Base-by-base conservation (phyloP, 1,284 basidiomycete species). In the Fomitopsis palustris region DNA sequence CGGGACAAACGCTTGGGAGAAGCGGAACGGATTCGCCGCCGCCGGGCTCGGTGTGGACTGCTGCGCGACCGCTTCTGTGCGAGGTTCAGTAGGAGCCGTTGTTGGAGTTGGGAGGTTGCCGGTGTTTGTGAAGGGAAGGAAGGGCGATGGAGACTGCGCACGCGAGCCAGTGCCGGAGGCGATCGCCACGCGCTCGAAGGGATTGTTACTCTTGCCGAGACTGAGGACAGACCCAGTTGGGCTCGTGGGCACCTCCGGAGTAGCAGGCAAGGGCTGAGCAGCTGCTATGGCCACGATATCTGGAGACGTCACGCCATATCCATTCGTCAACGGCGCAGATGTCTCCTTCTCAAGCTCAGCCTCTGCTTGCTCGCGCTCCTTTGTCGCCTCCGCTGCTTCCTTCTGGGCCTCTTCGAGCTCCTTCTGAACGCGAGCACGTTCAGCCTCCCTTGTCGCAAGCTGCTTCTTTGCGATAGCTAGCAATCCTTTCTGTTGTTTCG, bases 381-480 rank as follows among this genome's bases (percentile, higher is more conserved):
- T 78, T 39, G 80, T 79, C 6, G 80, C 75, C 23, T 78, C 74
- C 8, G 75, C 69, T 14, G 83, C 74, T 68, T 92, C 89, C 1
- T 73, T 75, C 51, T 80, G 74, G 0, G 84, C 83, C 53, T 89
- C 90, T 64, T 84, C 81, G 7, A 90, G 74, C 66, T 96, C 94
- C 68, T 85, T 84, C 65, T 89, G 85, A 2, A 81, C 79, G 68
- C 86, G 89, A 14, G 83, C 84, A 57, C 84, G 85, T 65, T 95
- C 91, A 0, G 81, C 78, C 74, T 98, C 96, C 54, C 93, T 91
- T 0, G 91, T 87, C 16, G 83, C 85, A 23, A 99, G 79, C 76
- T 99, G 97, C 76, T 99, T 99, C 78, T 90, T 91, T 9, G 93
- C 91, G 71, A 99, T 97, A 3, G 95, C 95, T 16, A 96, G 81